Conservation (phyloP, 768 basidiomycete genomes). For the Psilocybe azurescens region DNA sequence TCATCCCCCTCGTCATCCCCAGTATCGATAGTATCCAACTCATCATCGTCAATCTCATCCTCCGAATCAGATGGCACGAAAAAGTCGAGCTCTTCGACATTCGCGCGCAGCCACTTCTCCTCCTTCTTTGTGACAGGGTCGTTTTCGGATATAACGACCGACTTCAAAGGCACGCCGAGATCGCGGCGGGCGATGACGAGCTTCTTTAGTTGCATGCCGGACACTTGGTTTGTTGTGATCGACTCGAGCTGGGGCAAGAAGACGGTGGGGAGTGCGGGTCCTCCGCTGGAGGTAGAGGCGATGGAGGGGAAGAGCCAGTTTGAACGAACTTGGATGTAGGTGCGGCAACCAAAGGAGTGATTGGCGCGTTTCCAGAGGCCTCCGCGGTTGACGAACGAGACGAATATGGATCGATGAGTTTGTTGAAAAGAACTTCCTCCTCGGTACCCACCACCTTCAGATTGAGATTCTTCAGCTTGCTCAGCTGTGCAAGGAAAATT, state of each 20-base stretch:
- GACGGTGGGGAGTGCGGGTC: constrained; percentile 19
- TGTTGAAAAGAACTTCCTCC: constrained; percentile 37
- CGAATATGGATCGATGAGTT: constrained; percentile 25
- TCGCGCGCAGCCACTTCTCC: constrained; percentile 53
- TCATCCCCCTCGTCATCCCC: constrained; percentile 17
- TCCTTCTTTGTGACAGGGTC: constrained; percentile 48
- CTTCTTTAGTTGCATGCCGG: constrained; percentile 43
- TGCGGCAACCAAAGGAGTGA: constrained; percentile 8
- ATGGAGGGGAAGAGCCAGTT: not conserved
- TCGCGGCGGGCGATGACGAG: constrained; percentile 49
- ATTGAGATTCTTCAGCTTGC: constrained; percentile 48
- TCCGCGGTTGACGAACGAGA: not conserved
- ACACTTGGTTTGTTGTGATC: constrained; percentile 50
- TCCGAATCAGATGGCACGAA: constrained; percentile 65
- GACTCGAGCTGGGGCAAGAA: constrained; percentile 58
- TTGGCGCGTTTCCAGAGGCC: constrained; percentile 19
- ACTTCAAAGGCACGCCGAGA: constrained; percentile 50
- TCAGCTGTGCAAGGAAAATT: constrained; percentile 51
- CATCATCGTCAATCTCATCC: constrained; percentile 33
- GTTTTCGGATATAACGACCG: constrained; percentile 50
- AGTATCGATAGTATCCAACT: constrained; percentile 18
- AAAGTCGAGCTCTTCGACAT: constrained; percentile 56
- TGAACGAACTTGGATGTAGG: not conserved
- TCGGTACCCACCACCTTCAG: constrained; percentile 34
- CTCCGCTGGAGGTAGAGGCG: constrained; percentile 11